Percentiles rank a stretch among this genome's conserved stretches.
These are phyloP conservation scores for Phyllachora maydis DNA, from an alignment of 2,329 filamentous ascomycete species.

Conservation along the genomic window DNA sequence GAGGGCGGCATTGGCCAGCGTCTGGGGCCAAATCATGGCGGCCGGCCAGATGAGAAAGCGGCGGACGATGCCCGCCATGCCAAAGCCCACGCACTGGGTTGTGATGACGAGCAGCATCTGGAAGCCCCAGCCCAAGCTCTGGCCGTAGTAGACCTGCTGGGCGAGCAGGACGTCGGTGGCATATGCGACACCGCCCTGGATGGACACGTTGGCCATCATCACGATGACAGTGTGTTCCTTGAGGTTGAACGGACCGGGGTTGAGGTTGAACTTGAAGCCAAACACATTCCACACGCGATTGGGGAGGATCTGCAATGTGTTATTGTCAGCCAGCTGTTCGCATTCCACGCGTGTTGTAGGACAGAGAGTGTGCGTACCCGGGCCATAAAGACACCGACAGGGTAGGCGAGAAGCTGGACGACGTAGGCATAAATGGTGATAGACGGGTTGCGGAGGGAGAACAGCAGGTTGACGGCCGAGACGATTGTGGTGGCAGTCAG, in stretches of 20 bases:
- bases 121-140: slow-evolving; percentile 33
- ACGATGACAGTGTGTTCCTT: slow-evolving; percentile 38
- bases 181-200: slow-evolving; percentile 24
- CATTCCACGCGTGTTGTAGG: not conserved
- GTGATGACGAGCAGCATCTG: slow-evolving; percentile 35
- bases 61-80: slow-evolving; percentile 32
- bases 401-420: slow-evolving; percentile 38
- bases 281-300: slow-evolving; percentile 24
- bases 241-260: slow-evolving; percentile 32
- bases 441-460: slow-evolving; percentile 33
- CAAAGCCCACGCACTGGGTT: slow-evolving; percentile 38
- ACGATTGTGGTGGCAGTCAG: slow-evolving; percentile 35
- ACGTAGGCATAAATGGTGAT: slow-evolving; percentile 37
- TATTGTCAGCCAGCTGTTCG: not conserved
- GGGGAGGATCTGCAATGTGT: slow-evolving; percentile 18
- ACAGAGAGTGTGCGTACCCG: slow-evolving; percentile 16
- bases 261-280: slow-evolving; percentile 29
- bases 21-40: slow-evolving; percentile 40
- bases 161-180: slow-evolving; percentile 25
- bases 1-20: slow-evolving; percentile 34
- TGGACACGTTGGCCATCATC: slow-evolving; percentile 33
- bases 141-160: slow-evolving; percentile 31
- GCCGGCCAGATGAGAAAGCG: slow-evolving; percentile 36
- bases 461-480: slow-evolving; percentile 35
- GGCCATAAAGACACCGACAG: slow-evolving; percentile 19